Conservation (phyloP, 2,329 filamentous ascomycete species). For the Thyridium curvatum region DNA sequence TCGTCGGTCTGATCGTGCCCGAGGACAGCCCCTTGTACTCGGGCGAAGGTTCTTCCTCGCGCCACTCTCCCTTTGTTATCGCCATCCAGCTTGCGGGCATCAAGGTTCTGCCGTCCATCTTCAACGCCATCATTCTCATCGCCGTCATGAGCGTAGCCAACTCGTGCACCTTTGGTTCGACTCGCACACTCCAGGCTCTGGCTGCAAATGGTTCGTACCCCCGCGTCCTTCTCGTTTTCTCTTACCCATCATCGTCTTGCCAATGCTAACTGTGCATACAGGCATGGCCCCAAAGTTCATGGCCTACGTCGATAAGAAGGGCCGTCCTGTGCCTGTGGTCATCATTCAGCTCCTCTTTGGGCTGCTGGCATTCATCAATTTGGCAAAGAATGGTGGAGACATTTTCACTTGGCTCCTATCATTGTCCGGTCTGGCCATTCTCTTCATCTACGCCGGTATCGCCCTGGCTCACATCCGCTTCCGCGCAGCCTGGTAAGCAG, state of each 20-base stretch:
- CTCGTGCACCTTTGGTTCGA: conserved; percentile 36
- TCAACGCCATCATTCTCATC: conserved; percentile 38
- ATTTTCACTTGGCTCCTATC: conserved; percentile 58
- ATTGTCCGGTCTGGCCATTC: conserved; percentile 60
- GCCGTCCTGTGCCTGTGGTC: conserved; percentile 47
- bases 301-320: conserved; percentile 49
- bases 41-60: conserved; percentile 22
- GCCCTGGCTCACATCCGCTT: conserved; percentile 55
- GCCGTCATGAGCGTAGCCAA: conserved; percentile 37
- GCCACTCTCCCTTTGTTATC: conserved; percentile 35
- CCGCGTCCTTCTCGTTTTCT: background rate
- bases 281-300: conserved; percentile 43
- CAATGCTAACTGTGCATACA: conserved; percentile 4
- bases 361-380: conserved; percentile 47
- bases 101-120: conserved; percentile 35
- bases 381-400: conserved; percentile 27
- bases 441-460: conserved; percentile 66
- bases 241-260: too few species aligned
- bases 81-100: conserved; percentile 38
- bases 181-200: conserved; percentile 35
- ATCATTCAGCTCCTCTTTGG: conserved; percentile 40
- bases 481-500: conserved; percentile 47
- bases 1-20: conserved; percentile 35
- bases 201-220: conserved; percentile 21
- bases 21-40: conserved; percentile 23